These are phyloP conservation scores for Xylariaceae sp. DNA, from an alignment of 2,329 filamentous ascomycete genomes.

Conservation along the genomic window DNA sequence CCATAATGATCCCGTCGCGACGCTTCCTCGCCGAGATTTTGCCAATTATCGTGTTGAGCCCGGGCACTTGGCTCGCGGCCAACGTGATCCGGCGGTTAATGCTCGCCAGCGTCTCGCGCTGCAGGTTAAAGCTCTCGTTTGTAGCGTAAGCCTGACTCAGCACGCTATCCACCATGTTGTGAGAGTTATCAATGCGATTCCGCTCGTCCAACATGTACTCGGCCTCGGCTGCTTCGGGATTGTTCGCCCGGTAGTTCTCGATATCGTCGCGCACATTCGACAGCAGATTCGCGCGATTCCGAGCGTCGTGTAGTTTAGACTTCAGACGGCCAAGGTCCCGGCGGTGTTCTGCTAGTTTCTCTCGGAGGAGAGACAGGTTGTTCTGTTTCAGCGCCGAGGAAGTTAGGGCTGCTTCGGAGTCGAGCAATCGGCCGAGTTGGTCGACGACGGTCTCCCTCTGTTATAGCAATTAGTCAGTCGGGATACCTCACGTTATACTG, in stretches of 20 bases:
- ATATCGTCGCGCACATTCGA: conserved; percentile 90
- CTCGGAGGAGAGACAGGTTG: conserved; percentile 85
- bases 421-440: conserved; percentile 82
- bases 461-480: conserved; percentile 13
- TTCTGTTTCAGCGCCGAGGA: conserved; percentile 95
- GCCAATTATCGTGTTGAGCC: conserved; percentile 84
- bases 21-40: conserved; percentile 93
- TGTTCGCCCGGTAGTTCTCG: conserved; percentile 74
- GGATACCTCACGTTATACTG: neutral
- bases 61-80: conserved; percentile 85
- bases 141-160: conserved; percentile 94
- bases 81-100: conserved; percentile 87
- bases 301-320: conserved; percentile 66
- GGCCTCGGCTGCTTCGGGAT: conserved; percentile 77
- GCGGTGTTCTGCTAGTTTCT: conserved; percentile 81
- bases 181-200: conserved; percentile 76
- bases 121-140: conserved; percentile 81
- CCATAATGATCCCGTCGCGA: conserved; percentile 90
- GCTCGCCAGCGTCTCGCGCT: conserved; percentile 80
- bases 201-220: conserved; percentile 98
- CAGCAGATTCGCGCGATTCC: conserved; percentile 84
- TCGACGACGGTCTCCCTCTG: conserved; percentile 76
- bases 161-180: conserved; percentile 83
- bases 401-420: conserved; percentile 81
- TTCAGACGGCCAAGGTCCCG: conserved; percentile 74